Conservation (phyloP, 495 filamentous ascomycete genomes). For the Massariosphaeria phaeospora region DNA sequence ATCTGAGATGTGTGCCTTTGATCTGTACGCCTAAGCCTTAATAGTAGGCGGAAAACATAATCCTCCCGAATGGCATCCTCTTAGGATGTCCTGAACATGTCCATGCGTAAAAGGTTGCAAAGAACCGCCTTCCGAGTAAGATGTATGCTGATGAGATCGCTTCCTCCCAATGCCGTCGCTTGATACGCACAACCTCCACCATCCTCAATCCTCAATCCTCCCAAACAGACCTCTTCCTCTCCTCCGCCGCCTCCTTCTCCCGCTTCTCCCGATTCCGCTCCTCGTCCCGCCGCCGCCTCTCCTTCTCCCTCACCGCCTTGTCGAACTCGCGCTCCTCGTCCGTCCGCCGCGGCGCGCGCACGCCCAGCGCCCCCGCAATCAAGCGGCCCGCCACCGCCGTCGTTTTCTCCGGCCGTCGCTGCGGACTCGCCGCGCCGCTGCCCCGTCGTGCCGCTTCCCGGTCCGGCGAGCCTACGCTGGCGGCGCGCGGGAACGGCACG, state of each 20-base stretch:
- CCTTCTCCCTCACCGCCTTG: slow-evolving; percentile 73
- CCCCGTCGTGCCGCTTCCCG: slow-evolving; percentile 16
- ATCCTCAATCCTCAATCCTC: slow-evolving; percentile 53
- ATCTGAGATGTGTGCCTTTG: too few relatives aligned
- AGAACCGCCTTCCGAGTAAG: too few relatives aligned
- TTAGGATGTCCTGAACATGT: too few relatives aligned
- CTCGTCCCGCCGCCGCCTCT: slow-evolving; percentile 68
- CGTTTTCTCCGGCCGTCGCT: slow-evolving; percentile 73
- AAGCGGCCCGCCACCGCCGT: slow-evolving; percentile 83
- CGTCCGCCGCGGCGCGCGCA: slow-evolving; percentile 71
- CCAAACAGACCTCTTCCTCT: slow-evolving; percentile 73
- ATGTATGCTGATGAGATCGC: too few relatives aligned
- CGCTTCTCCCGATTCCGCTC: slow-evolving; percentile 62
- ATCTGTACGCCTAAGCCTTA: too few relatives aligned
- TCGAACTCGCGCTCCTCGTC: slow-evolving; percentile 91
- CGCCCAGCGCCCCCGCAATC: slow-evolving; percentile 84
- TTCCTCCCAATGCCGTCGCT: too few relatives aligned
- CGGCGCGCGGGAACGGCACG: not conserved
- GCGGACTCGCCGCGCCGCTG: slow-evolving; percentile 23
- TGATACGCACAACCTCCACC: not conserved
- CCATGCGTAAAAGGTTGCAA: too few relatives aligned
- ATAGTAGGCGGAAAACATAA: too few relatives aligned
- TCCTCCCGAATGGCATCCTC: too few relatives aligned
- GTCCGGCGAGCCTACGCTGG: too few relatives aligned
- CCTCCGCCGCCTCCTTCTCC: slow-evolving; percentile 63